Percentiles rank a stretch among this genome's conserved stretches.
Evolutionary conservation across 352 stramenopile genomes (phyloP).

Genomic region (Pythium periplocum): DNA sequence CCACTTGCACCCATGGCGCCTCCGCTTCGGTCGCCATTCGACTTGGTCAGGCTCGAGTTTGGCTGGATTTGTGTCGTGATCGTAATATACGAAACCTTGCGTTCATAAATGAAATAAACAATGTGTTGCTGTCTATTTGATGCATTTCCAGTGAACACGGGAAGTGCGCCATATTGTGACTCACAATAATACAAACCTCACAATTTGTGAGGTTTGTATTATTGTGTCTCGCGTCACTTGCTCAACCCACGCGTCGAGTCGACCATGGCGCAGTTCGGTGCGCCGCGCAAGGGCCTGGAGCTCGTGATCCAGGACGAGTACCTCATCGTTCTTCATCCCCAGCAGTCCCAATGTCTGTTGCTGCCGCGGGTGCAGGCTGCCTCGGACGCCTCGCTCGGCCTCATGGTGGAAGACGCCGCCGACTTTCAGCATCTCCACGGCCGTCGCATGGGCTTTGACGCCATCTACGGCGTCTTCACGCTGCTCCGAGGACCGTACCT

Average conservation of each 20-base stretch:
- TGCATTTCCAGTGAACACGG: too few relatives aligned
- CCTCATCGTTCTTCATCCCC: constrained; percentile 48
- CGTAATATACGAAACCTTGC: too few relatives aligned
- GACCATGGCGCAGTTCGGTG: constrained; percentile 7
- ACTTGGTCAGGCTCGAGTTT: too few relatives aligned
- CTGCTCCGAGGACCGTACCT: constrained; percentile 52
- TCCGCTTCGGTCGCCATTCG: too few relatives aligned
- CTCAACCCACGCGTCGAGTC: too few relatives aligned
- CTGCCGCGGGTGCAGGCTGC: constrained; percentile 27
- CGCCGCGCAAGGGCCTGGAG: constrained; percentile 35
- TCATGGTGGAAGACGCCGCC: constrained; percentile 55
- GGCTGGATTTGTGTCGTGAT: too few relatives aligned
- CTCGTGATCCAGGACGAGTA: constrained; percentile 72
- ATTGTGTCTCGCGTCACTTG: too few relatives aligned
- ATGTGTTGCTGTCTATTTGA: too few relatives aligned
- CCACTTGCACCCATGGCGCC: constrained; percentile 38
- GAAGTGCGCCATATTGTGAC: too few relatives aligned
- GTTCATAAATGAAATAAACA: too few relatives aligned
- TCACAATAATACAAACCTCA: too few relatives aligned
- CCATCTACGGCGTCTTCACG: constrained; percentile 60
- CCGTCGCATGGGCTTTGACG: constrained; percentile 66
- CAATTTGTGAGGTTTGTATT: too few relatives aligned
- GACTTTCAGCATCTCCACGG: constrained; percentile 64
- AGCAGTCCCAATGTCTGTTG: constrained; percentile 43
- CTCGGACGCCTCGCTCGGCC: constrained; percentile 28